These are phyloP conservation scores for Aspergillus nomiae DNA, from an alignment of 2,329 filamentous ascomycete species.

Conservation along the genomic window DNA sequence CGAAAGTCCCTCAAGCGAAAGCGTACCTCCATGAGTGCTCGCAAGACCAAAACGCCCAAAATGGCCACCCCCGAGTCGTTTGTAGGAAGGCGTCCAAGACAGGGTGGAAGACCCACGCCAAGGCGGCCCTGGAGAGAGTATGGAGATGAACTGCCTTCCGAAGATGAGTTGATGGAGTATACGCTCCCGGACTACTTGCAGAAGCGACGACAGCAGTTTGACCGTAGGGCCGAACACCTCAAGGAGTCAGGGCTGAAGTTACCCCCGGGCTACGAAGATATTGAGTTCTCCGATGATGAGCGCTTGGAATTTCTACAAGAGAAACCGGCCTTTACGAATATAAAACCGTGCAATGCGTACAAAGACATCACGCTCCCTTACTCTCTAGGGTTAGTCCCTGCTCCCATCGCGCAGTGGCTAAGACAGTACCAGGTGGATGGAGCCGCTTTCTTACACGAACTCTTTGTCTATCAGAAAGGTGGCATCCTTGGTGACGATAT, in stretches of 20 bases:
- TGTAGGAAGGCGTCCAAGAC: conserved; percentile 35
- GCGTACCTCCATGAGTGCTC: conserved; percentile 50
- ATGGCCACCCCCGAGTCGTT: conserved; percentile 42
- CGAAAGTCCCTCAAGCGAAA: conserved; percentile 58
- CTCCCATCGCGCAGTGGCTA: conserved; percentile 85
- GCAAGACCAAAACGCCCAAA: conserved; percentile 49
- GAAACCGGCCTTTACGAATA: conserved; percentile 67
- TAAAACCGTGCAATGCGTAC: conserved; percentile 68
- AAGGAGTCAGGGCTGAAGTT: conserved; percentile 71
- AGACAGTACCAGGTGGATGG: conserved; percentile 90
- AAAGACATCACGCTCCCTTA: conserved; percentile 73
- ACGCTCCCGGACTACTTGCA: conserved; percentile 73
- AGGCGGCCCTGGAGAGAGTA: conserved; percentile 43
- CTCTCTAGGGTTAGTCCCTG: conserved; percentile 81
- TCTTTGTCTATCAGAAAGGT: conserved; percentile 89
- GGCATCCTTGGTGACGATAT: conserved; percentile 95
- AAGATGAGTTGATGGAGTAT: conserved; percentile 59
- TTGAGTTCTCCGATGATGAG: conserved; percentile 75
- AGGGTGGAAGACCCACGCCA: conserved; percentile 24
- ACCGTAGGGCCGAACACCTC: conserved; percentile 60
- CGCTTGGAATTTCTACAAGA: conserved; percentile 63
- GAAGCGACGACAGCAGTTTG: conserved; percentile 68
- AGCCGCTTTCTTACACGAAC: conserved; percentile 78
- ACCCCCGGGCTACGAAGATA: conserved; percentile 73
- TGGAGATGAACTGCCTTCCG: conserved; percentile 51